A percentile compares a stretch with the other conserved stretches of the same genome.
These are phyloP conservation scores for Capsicum chinense DNA, from an alignment of 257 asterid genomes.

Conservation along the genomic window DNA sequence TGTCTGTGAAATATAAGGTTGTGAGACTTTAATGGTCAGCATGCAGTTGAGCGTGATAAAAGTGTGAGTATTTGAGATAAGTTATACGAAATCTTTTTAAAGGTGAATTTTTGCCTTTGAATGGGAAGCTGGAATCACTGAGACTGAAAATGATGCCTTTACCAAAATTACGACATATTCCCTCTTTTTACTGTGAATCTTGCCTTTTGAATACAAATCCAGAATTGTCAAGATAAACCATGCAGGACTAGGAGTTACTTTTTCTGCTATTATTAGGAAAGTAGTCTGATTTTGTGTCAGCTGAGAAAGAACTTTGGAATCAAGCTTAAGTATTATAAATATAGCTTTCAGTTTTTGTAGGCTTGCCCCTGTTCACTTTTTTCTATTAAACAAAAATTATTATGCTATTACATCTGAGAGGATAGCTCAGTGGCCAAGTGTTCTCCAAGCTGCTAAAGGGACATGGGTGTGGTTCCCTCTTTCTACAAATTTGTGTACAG, in stretches of 20 bases:
- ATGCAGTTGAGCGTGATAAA: background rate
- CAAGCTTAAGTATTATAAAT: background rate
- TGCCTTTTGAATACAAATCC: background rate
- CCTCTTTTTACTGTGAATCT: background rate
- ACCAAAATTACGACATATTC: background rate
- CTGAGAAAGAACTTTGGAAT: background rate
- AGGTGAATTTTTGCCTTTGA: background rate
- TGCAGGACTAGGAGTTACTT: background rate
- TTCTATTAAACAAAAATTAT: background rate
- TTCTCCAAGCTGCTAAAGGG: no score
- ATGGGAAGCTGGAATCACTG: slow-evolving; percentile 17
- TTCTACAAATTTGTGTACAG: no score
- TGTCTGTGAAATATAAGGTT: no score
- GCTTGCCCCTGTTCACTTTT: background rate
- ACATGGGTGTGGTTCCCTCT: no score
- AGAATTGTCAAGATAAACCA: background rate
- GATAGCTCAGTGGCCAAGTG: no score
- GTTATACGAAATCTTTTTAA: background rate
- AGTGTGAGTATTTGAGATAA: background rate
- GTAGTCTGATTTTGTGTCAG: background rate
- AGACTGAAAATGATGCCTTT: background rate
- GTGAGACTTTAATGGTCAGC: no score
- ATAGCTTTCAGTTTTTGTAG: background rate
- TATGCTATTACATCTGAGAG: background rate
- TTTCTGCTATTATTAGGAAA: background rate